Conservation (phyloP, 257 asterid species). For the Nyctanthes arbortristis region DNA sequence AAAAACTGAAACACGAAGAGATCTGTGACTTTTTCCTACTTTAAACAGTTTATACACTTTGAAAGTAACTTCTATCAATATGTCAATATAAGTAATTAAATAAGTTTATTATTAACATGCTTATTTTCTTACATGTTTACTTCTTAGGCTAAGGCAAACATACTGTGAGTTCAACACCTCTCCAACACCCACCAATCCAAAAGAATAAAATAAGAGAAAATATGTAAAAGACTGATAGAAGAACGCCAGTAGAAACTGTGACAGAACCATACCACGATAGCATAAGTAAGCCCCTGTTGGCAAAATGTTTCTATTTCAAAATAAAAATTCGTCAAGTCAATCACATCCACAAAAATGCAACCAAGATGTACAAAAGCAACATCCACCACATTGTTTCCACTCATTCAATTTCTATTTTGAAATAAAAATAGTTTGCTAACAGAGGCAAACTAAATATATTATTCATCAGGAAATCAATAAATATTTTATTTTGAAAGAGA, state of each 20-base stretch:
- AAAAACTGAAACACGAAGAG: too few species aligned
- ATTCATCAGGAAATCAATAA: background rate
- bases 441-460: background rate
- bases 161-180: background rate
- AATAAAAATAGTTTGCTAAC: too few species aligned
- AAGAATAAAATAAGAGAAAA: too few species aligned
- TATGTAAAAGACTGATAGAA: background rate
- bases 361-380: too few species aligned
- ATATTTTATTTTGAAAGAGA: background rate
- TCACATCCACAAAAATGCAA: too few species aligned
- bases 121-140: background rate
- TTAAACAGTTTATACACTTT: background rate
- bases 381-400: too few species aligned
- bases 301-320: too few species aligned
- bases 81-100: background rate
- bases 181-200: too few species aligned
- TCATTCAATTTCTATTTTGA: too few species aligned
- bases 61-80: background rate
- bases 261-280: background rate
- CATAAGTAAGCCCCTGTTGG: too few species aligned
- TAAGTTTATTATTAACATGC: background rate
- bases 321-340: too few species aligned
- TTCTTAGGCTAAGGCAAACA: background rate
- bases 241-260: background rate
- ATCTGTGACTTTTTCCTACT: background rate